Evolutionary conservation across 2,329 filamentous ascomycete genomes (phyloP).

Genomic region (Trichoderma aggressivum): DNA sequence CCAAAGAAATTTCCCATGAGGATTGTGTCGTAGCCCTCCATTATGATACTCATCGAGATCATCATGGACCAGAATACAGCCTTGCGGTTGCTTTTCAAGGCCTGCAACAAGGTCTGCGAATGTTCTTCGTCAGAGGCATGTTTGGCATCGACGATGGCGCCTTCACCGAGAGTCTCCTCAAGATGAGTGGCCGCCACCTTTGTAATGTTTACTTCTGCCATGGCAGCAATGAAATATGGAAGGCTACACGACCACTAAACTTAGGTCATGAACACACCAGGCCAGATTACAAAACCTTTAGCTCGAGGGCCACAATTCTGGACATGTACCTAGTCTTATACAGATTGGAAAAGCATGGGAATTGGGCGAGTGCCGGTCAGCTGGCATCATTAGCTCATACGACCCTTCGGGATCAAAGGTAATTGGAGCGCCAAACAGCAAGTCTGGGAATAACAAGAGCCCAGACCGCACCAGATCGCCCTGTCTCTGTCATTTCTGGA

Average conservation of each 20-base stretch:
- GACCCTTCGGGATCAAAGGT: neutral
- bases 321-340: neutral
- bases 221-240: neutral
- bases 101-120: neutral
- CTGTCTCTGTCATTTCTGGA: neutral
- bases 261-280: neutral
- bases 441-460: neutral
- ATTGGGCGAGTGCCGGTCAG: neutral
- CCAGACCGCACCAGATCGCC: neutral
- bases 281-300: neutral
- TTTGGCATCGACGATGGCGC: slow-evolving; percentile 11
- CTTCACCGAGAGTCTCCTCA: slow-evolving; percentile 11
- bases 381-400: neutral
- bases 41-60: slow-evolving; percentile 38
- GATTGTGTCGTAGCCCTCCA: slow-evolving; percentile 41
- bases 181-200: slow-evolving; percentile 6
- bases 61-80: slow-evolving; percentile 38
- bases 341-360: neutral
- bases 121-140: slow-evolving; percentile 15
- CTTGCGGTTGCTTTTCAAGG: slow-evolving; percentile 32
- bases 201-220: slow-evolving; percentile 7
- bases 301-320: neutral
- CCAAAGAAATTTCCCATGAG: slow-evolving; percentile 38
- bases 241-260: neutral
- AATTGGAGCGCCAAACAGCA: slow-evolving; percentile 10